Evolutionary conservation across 345 rosid species (phyloP), one percentile per base, ranked within the genome.

Genomic region (Citropsis articulata): DNA sequence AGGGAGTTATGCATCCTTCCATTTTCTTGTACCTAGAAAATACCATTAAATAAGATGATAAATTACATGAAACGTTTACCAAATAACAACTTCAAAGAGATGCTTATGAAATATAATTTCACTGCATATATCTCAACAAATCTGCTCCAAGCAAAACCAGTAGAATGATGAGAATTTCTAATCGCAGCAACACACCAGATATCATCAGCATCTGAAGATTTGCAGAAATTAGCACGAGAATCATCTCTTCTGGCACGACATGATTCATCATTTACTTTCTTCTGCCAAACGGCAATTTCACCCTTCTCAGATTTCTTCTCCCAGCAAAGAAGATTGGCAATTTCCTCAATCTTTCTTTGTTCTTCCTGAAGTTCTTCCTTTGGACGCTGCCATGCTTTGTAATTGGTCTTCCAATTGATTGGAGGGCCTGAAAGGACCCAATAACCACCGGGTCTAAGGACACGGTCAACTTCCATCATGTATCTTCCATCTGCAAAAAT

Each of bases 391-490:
- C 99, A 96, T 75, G 98, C 83, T 86, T 87, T 90, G 88, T 92
- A 94, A 77, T 90, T 90, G 78, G 30, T 75, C 86, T 86, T 94
- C 98, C 98, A 96, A 81, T 92, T 94, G 84, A 96, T 96, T 59
- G 99, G 99, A 71, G 99, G 99, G 57, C 98, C 99, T 6, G 98
- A 96, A 9, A 96, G 92, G 22, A 96, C 85, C 99, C 99, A 96
- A 82, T 96, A 96, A 75, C 98, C 99, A 70, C 99, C 99, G 0
- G 97, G 95, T 84, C 99, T 90, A 77, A 94, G 96, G 79, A 96
- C 99, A 56, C 99, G 92, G 83, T 94, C 99, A 45, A 96, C 98
- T 85, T 96, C 99, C 92, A 87, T 94, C 83, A 96, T 71, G 86
- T 94, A 92, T 84, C 81, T 90, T 75, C 99, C 99, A 86, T 88